These are phyloP conservation scores for Ogataea chonburiensis DNA, from an alignment of 805 yeast species.

Conservation along the genomic window DNA sequence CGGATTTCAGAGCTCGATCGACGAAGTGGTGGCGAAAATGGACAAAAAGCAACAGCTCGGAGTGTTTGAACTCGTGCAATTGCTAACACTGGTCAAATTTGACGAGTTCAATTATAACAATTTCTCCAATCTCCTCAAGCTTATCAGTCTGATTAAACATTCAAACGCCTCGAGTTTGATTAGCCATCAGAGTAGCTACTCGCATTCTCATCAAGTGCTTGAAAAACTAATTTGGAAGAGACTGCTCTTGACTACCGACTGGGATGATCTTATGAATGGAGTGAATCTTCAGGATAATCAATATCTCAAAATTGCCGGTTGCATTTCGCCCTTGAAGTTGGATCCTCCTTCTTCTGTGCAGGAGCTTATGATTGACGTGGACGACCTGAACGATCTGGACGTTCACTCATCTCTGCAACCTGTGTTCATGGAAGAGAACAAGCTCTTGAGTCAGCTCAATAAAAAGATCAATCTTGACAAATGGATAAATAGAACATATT, in stretches of 20 bases:
- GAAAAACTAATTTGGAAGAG: slow-evolving; percentile 57
- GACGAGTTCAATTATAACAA: slow-evolving; percentile 47
- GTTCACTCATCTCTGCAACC: slow-evolving; percentile 6
- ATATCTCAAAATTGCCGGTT: slow-evolving; percentile 17
- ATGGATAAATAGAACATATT: slow-evolving; percentile 28
- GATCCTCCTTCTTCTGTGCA: slow-evolving; percentile 11
- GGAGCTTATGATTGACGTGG: slow-evolving; percentile 14
- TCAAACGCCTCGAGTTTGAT: slow-evolving; percentile 23
- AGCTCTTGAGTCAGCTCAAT: slow-evolving; percentile 20
- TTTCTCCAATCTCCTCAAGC: slow-evolving; percentile 48
- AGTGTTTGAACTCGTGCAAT: slow-evolving; percentile 48
- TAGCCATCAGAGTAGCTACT: slow-evolving; percentile 5
- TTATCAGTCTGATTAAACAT: slow-evolving; percentile 44
- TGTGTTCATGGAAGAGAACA: slow-evolving; percentile 15
- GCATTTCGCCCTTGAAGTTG: slow-evolving; percentile 12
- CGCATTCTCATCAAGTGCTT: slow-evolving; percentile 14
- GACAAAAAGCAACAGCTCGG: slow-evolving; percentile 40
- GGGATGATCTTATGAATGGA: slow-evolving; percentile 39
- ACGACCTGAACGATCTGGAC: slow-evolving; percentile 17
- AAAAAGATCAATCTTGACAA: slow-evolving; percentile 23
- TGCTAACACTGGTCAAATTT: slow-evolving; percentile 44
- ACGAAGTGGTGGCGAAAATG: slow-evolving; percentile 31
- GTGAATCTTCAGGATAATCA: slow-evolving; percentile 15
- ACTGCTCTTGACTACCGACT: slow-evolving; percentile 51
- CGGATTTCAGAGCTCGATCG: slow-evolving; percentile 15